phyloP scores from a whole-genome alignment of 495 filamentous ascomycete species.

The Copromyces sp. region DNA sequence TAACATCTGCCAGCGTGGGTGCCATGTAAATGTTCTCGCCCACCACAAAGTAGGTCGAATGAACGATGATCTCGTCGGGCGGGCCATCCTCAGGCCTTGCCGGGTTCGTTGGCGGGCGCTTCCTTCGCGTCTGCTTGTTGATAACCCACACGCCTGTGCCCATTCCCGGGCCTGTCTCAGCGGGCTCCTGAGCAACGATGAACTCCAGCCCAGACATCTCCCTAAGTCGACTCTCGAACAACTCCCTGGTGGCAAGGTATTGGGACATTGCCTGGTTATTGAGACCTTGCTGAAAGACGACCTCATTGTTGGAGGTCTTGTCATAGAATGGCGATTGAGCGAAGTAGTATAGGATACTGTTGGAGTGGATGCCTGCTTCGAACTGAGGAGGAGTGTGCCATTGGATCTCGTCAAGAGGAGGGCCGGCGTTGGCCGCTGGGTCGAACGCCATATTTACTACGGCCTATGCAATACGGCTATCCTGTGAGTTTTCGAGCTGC shows the following conservation, averaged over 20 bases:
- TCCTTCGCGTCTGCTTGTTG: conserved; percentile 70
- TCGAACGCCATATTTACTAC: not conserved
- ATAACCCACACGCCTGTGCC: conserved; percentile 82
- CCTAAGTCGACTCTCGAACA: conserved; percentile 66
- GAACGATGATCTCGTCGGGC: conserved; percentile 57
- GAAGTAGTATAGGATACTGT: conserved; percentile 82
- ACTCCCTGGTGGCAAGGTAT: conserved; percentile 56
- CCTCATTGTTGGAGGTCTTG: conserved; percentile 74
- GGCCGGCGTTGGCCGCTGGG: conserved; percentile 31
- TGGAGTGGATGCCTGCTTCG: conserved; percentile 48
- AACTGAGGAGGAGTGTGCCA: conserved; percentile 55
- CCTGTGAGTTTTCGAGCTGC: too few relatives aligned
- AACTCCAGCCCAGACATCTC: conserved; percentile 79
- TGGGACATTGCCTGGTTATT: conserved; percentile 52
- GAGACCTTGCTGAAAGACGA: conserved; percentile 62
- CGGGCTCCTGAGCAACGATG: conserved; percentile 66
- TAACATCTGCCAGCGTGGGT: conserved; percentile 64
- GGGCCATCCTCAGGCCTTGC: conserved; percentile 21
- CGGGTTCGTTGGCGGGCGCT: conserved; percentile 26
- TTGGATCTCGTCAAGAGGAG: conserved; percentile 66
- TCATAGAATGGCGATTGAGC: conserved; percentile 86
- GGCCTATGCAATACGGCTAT: not conserved
- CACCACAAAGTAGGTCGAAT: conserved; percentile 74
- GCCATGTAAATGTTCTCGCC: conserved; percentile 87
- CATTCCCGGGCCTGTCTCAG: conserved; percentile 50